These are phyloP conservation scores for Kodamaea hsintzibuensis DNA, from an alignment of 805 yeast genomes.

Conservation along the genomic window DNA sequence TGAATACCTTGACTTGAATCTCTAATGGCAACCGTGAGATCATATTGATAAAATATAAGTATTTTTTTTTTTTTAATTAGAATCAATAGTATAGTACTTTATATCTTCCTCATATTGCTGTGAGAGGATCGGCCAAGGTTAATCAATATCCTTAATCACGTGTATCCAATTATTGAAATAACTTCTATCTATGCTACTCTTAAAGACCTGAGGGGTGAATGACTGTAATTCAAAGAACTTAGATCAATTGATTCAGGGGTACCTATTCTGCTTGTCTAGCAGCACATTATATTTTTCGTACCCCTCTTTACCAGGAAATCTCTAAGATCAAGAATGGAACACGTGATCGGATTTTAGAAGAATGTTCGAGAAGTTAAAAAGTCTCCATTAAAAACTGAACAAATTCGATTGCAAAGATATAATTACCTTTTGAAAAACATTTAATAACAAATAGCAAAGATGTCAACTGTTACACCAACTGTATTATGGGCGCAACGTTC, in stretches of 20 bases:
- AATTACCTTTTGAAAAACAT: neutral
- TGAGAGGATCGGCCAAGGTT: neutral
- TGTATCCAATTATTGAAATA: neutral
- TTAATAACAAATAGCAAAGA: constrained; percentile 1
- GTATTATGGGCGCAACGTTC: constrained; percentile 98
- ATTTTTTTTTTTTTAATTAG: neutral
- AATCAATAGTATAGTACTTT: neutral
- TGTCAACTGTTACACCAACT: constrained; percentile 40
- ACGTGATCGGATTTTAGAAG: neutral
- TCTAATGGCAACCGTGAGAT: constrained; percentile 40
- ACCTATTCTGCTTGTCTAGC: neutral
- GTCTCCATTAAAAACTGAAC: neutral
- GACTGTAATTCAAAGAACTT: neutral
- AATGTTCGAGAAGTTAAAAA: constrained; percentile 6
- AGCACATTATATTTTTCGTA: neutral
- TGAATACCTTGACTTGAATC: constrained; percentile 39
- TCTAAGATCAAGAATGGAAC: neutral
- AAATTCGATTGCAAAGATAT: neutral
- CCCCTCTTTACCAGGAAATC: neutral
- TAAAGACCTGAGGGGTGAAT: neutral
- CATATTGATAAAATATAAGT: constrained; percentile 6
- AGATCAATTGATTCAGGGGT: neutral
- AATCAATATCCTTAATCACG: neutral
- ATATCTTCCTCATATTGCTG: neutral
- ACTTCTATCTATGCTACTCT: neutral